Conservation (phyloP, 441 rosid genomes). For the Sinapis alba region DNA sequence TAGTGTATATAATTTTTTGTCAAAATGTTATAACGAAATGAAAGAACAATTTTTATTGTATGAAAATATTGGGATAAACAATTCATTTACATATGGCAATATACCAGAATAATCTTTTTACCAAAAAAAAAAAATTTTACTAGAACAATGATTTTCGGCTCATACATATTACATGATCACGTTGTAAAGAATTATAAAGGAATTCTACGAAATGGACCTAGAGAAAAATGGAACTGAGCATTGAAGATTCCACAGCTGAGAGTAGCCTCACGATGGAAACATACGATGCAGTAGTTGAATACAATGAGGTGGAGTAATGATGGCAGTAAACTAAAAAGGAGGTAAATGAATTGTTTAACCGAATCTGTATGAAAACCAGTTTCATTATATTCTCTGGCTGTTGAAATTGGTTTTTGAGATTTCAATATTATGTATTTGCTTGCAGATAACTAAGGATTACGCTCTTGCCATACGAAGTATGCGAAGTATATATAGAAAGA, state of each 20-base stretch:
- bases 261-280: conserved; percentile 62
- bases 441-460: background rate
- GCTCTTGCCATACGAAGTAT: background rate
- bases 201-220: too few species aligned
- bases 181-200: too few species aligned
- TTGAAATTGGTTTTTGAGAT: background rate
- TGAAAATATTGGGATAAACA: too few species aligned
- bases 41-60: too few species aligned
- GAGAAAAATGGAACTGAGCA: too few species aligned
- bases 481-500: background rate
- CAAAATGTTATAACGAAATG: too few species aligned
- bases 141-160: too few species aligned
- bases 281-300: conserved; percentile 63
- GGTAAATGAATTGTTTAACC: background rate
- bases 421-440: background rate
- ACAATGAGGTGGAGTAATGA: conserved; percentile 37
- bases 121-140: too few species aligned
- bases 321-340: background rate
- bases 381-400: background rate
- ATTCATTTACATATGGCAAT: too few species aligned
- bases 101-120: too few species aligned
- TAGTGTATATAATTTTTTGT: too few species aligned
- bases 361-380: background rate
- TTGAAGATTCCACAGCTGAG: conserved; percentile 38
- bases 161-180: too few species aligned